Evolutionary conservation across 1,284 basidiomycete species (phyloP), one percentile per base, ranked within the genome.

Genomic region (Sutorius eximius): DNA sequence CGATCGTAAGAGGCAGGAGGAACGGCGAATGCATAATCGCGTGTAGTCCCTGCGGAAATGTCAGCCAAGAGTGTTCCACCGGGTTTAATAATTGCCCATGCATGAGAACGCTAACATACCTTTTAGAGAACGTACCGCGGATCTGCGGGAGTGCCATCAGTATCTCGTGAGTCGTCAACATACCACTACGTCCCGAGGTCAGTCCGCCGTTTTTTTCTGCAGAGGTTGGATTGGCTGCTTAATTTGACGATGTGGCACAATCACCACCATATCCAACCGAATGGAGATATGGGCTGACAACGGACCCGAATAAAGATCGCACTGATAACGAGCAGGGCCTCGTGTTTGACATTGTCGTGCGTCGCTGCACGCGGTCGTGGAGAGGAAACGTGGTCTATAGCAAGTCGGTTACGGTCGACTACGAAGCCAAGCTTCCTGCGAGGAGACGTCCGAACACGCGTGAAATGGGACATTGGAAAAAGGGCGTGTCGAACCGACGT

Each of bases 51-150:
- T 69, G 54, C 61, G 57, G 52, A 53, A 51, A 54, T 64, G 56
- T 64, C 53, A 62, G 49, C 42, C 42, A 50, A 40, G 52, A 49
- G 51, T 43, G 60, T 57, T 66, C 61, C 60, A 69, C 63, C 53
- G 56, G 55, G 37, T 11, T 54, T 55, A 61, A 55, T 62, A 55
- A 51, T 22, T 52, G 32, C 22, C 49, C 44, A 37, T 41, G 29
- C 65, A 68, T 69, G 69, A 58, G 67, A 65, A 70, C 49, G 52
- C 22, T 49, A 49, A 51, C 61, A 56, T 53, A 65, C 64, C 60
- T 51, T 44, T 56, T 67, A 51, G 57, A 58, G 57, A 10, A 13
- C 41, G 43, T 22, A 64, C 65, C 64, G 61, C 67, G 70, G 69
- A 71, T 72, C 66, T 67, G 57, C 56, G 61, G 57, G 58, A 57